phyloP scores from a whole-genome alignment of 139 green algal species.

The Auxenochlorella pyrenoidosa region DNA sequence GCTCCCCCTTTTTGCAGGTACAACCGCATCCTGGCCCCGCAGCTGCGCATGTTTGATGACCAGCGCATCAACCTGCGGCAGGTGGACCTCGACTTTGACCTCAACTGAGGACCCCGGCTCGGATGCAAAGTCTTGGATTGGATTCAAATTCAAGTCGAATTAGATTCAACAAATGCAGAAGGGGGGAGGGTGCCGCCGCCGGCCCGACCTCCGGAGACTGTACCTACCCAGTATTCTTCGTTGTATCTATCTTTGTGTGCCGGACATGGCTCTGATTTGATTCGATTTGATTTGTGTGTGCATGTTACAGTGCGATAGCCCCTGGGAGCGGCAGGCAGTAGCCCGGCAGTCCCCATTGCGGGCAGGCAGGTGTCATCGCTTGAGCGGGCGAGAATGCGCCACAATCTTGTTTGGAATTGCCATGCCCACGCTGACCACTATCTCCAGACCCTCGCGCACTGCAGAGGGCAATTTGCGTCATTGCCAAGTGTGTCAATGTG shows the following conservation, averaged over 20 bases:
- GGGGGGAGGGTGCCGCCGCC: too few relatives aligned
- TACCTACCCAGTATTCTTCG: too few relatives aligned
- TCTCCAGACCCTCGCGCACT: slow-evolving; percentile 53
- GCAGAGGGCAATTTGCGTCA: background rate
- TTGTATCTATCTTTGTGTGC: too few relatives aligned
- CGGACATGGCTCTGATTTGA: background rate
- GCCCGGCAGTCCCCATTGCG: too few relatives aligned
- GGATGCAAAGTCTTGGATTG: too few relatives aligned
- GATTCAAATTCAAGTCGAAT: too few relatives aligned
- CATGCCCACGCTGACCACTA: slow-evolving; percentile 81
- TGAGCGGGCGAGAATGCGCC: background rate
- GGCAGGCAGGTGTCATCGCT: background rate
- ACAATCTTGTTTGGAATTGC: slow-evolving; percentile 54
- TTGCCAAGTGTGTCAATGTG: too few relatives aligned
- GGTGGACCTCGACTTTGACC: slow-evolving; percentile 22
- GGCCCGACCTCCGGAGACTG: too few relatives aligned
- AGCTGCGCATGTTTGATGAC: slow-evolving; percentile 79
- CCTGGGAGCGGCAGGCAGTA: background rate
- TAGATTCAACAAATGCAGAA: too few relatives aligned
- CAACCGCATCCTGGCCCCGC: slow-evolving; percentile 83
- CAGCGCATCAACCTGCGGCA: slow-evolving; percentile 63
- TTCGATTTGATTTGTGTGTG: background rate
- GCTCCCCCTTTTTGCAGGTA: slow-evolving; percentile 62
- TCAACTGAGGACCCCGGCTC: slow-evolving; percentile 2
- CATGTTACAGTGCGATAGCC: too few relatives aligned